A percentile compares a stretch with the other conserved stretches of the same genome.
phyloP scores from a whole-genome alignment of 768 basidiomycete genomes.

The Kwoniella newhampshirensis region DNA sequence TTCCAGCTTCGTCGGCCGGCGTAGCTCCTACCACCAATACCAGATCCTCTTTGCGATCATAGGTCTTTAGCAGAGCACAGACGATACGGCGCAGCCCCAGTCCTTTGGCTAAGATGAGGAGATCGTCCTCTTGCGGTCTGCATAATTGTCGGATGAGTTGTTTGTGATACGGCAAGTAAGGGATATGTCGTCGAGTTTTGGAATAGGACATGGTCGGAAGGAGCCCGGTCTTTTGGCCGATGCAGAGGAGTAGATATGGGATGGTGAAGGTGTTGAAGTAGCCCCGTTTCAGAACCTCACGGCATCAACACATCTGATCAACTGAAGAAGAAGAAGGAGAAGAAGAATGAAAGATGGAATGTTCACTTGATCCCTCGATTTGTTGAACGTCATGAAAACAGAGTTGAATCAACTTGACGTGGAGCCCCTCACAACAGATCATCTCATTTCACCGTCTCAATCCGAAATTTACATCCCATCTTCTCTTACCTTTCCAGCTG shows the following conservation, averaged over 20 bases:
- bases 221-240: too few species aligned
- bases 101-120: constrained; percentile 78
- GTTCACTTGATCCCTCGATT: too few species aligned
- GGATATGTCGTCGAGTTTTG: constrained; percentile 40
- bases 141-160: constrained; percentile 53
- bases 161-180: constrained; percentile 54
- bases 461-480: too few species aligned
- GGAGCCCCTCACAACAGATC: too few species aligned
- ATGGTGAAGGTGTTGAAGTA: background rate
- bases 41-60: constrained; percentile 78
- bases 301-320: too few species aligned
- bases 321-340: too few species aligned
- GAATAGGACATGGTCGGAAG: constrained; percentile 25
- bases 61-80: constrained; percentile 87
- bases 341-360: too few species aligned
- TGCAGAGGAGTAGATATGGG: background rate
- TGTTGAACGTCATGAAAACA: too few species aligned
- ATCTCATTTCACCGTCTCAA: background rate
- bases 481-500: too few species aligned
- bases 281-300: too few species aligned
- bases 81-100: constrained; percentile 77
- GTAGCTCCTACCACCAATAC: constrained; percentile 74
- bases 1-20: constrained; percentile 81
- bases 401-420: background rate
- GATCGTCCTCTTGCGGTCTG: constrained; percentile 54